phyloP scores from a whole-genome alignment of 1,284 basidiomycete genomes.

The Cryptococcus sp. region DNA sequence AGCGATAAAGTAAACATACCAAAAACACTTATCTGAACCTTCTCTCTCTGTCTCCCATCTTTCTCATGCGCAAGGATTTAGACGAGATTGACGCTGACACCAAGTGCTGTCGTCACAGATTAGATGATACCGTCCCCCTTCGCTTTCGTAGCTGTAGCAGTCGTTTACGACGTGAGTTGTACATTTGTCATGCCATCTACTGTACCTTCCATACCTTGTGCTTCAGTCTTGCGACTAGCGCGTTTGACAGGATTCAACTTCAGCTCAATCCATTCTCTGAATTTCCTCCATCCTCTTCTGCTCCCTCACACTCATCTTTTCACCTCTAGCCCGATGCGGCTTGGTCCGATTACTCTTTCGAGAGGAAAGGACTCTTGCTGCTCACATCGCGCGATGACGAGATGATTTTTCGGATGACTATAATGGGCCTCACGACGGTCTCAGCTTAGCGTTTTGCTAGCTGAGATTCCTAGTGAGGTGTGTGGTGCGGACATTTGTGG shows the following conservation, averaged over 20 bases:
- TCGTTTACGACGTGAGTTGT: slow-evolving; percentile 12
- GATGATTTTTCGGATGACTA: slow-evolving; percentile 20
- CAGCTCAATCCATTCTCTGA: slow-evolving; percentile 55
- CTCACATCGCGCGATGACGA: slow-evolving; percentile 26
- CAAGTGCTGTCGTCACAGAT: not conserved
- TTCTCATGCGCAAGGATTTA: not conserved
- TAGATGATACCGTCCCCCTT: not conserved
- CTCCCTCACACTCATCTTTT: slow-evolving; percentile 25
- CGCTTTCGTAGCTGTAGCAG: not conserved
- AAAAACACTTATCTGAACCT: slow-evolving; percentile 44
- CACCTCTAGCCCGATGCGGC: slow-evolving; percentile 22
- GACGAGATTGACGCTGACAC: slow-evolving; percentile 11
- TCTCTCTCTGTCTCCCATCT: slow-evolving; percentile 6
- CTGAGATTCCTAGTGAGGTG: slow-evolving; percentile 26
- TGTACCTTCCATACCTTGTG: not conserved
- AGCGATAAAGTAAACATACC: slow-evolving; percentile 49
- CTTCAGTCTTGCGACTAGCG: not conserved
- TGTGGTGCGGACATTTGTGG: slow-evolving; percentile 25
- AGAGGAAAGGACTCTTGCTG: slow-evolving; percentile 10
- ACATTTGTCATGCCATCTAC: not conserved
- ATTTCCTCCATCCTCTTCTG: slow-evolving; percentile 23
- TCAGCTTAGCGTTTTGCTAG: slow-evolving; percentile 33
- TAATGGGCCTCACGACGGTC: slow-evolving; percentile 25
- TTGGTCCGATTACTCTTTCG: slow-evolving; percentile 11
- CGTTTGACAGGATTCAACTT: slow-evolving; percentile 50